Evolutionary conservation across 495 filamentous ascomycete genomes (phyloP), one percentile per base, ranked within the genome.

Genomic region (Trichoderma asperelloides): DNA sequence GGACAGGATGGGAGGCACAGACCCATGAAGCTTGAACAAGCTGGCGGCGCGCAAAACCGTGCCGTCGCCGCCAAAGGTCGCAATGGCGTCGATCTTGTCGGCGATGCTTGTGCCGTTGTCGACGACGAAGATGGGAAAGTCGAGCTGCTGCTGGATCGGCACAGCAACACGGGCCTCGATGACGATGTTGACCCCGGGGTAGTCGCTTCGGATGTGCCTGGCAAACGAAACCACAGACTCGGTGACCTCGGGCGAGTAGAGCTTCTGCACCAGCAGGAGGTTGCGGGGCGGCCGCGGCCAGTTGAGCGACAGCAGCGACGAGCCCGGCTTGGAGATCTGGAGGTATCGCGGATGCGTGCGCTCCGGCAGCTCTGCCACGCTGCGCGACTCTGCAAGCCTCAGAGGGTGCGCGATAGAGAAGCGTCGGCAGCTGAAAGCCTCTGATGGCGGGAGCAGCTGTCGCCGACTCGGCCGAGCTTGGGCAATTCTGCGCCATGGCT

Each of bases 11-110:
- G 96, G 95, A 0, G 95, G 95, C 0, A 98, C 93, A 49, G 86
- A 84, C 51, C 84, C 76, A 28, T 89, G 87, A n/a, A 87, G 89
- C 18, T 91, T 89, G 78, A 98, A 98, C 16, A 98, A 83, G 25
- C 91, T 96, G 3, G 92, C 88, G 13, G 95, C 95, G 68, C 89
- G 93, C 23, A 98, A 78, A 62, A 98, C 97, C 8, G 95, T 98
- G 55, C 95, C 95, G 77, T 98, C 95, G 68, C 95, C 95, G 49
- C 95, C 95, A 60, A 98, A 84, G 0, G 96, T 98, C 45, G 91
- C 85, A 2, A 90, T 88, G 30, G 97, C 80, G 71, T 98, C 95
- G 16, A 91, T 86, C 76, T 96, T 97, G 33, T 77, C 77, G 0
- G 82, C 80, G 21, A 71, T 70, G 47, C 49, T 72, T 25, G 84